Conservation (phyloP, 2,329 filamentous ascomycete species). For the Fusarium austroafricanum region DNA sequence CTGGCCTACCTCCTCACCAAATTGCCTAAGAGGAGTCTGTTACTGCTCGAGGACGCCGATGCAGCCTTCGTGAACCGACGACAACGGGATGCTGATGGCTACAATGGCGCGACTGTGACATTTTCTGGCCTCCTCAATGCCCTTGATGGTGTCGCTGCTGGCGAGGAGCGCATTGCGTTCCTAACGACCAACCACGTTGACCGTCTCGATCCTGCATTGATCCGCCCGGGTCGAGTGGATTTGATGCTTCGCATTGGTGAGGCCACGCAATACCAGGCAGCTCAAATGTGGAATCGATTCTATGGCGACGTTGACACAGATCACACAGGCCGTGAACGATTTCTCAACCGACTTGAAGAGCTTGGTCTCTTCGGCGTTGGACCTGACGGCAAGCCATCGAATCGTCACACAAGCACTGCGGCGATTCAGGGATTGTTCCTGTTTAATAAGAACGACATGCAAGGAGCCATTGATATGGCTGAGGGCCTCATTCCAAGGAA, state of each 20-base stretch:
- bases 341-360: constrained; percentile 76
- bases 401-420: constrained; percentile 80
- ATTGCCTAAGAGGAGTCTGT: constrained; percentile 82
- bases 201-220: constrained; percentile 86
- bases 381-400: constrained; percentile 58
- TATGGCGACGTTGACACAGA: constrained; percentile 83
- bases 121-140: constrained; percentile 92
- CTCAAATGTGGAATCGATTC: constrained; percentile 92
- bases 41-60: constrained; percentile 90
- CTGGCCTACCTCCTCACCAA: constrained; percentile 88
- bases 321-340: constrained; percentile 71
- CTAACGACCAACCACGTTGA: constrained; percentile 96
- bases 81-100: constrained; percentile 82
- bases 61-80: constrained; percentile 88
- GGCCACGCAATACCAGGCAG: constrained; percentile 86
- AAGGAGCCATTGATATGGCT: constrained; percentile 86
- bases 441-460: constrained; percentile 92
- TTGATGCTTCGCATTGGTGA: constrained; percentile 92
- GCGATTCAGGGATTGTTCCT: constrained; percentile 94
- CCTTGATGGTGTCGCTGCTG: constrained; percentile 90
- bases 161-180: constrained; percentile 93
- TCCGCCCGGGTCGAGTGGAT: constrained; percentile 91
- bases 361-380: constrained; percentile 76
- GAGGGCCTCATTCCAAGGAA: constrained; percentile 71
- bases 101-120: constrained; percentile 87